These are phyloP conservation scores for Tubosaeta sp. DNA, from an alignment of 768 basidiomycete species.

Conservation along the genomic window DNA sequence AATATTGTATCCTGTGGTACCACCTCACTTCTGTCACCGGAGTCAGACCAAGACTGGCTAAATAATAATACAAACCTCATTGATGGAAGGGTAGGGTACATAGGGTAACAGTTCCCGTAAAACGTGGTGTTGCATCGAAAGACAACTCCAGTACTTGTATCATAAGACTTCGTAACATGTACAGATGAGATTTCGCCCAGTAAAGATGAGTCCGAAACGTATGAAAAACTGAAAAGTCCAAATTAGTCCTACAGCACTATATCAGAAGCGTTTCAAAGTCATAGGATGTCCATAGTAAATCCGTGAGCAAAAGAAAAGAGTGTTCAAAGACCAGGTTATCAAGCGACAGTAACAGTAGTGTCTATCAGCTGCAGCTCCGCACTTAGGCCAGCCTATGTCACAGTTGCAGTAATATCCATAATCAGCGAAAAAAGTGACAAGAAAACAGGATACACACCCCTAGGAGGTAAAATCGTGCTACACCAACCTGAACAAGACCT, in stretches of 20 bases:
- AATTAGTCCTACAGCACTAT: neutral
- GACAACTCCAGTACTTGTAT: neutral
- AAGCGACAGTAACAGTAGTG: neutral
- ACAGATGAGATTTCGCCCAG: no score
- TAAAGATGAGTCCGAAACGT: neutral
- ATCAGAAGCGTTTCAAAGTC: neutral
- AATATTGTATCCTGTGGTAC: no score
- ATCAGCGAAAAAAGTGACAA: no score
- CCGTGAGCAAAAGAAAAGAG: neutral
- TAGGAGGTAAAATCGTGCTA: conserved; percentile 3
- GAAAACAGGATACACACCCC: conserved; percentile 6
- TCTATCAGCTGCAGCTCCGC: neutral
- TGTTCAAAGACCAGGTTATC: neutral
- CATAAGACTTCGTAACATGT: neutral
- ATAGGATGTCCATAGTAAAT: neutral
- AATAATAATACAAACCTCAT: no score
- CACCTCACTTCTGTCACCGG: no score
- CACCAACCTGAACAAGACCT: neutral
- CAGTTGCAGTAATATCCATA: neutral
- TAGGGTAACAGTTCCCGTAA: neutral
- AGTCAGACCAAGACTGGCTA: no score
- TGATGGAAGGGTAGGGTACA: neutral
- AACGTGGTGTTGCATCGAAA: neutral
- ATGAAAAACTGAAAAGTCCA: neutral
- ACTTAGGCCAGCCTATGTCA: neutral